Evolutionary conservation across 2,329 filamentous ascomycete genomes (phyloP).

Genomic region (Diaporthe sp.): DNA sequence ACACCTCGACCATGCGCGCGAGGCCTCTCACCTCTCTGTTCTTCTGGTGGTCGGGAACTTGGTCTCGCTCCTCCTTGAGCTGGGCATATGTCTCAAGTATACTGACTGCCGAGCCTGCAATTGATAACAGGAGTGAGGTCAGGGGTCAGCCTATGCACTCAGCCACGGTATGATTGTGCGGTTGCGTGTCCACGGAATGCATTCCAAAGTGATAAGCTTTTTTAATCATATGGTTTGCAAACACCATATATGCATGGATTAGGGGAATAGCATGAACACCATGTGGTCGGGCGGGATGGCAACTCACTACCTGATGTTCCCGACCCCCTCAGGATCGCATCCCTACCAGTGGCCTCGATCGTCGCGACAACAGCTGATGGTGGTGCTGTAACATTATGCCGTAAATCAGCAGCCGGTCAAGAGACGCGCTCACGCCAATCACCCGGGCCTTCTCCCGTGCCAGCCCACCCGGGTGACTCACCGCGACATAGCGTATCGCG

Average conservation of each 20-base stretch:
- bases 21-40: slow-evolving; percentile 81
- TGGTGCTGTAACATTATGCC: slow-evolving; percentile 67
- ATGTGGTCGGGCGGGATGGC: slow-evolving; percentile 37
- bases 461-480: neutral
- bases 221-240: slow-evolving; percentile 1
- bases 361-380: slow-evolving; percentile 91
- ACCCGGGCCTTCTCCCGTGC: neutral
- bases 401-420: slow-evolving; percentile 32
- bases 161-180: neutral
- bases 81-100: slow-evolving; percentile 89
- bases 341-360: slow-evolving; percentile 90
- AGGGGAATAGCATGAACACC: neutral
- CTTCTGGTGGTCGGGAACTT: slow-evolving; percentile 49
- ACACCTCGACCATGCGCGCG: slow-evolving; percentile 93
- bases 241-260: slow-evolving; percentile 14
- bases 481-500: neutral
- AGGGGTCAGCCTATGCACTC: slow-evolving; percentile 16
- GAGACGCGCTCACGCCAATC: slow-evolving; percentile 10
- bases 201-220: slow-evolving; percentile 23
- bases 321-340: slow-evolving; percentile 93
- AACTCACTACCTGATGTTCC: slow-evolving; percentile 85
- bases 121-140: slow-evolving; percentile 21
- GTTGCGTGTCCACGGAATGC: neutral
- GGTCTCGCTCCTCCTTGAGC: slow-evolving; percentile 55
- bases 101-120: slow-evolving; percentile 84